phyloP scores from a whole-genome alignment of 2,329 filamentous ascomycete genomes.

The Setomelanomma holmii region DNA sequence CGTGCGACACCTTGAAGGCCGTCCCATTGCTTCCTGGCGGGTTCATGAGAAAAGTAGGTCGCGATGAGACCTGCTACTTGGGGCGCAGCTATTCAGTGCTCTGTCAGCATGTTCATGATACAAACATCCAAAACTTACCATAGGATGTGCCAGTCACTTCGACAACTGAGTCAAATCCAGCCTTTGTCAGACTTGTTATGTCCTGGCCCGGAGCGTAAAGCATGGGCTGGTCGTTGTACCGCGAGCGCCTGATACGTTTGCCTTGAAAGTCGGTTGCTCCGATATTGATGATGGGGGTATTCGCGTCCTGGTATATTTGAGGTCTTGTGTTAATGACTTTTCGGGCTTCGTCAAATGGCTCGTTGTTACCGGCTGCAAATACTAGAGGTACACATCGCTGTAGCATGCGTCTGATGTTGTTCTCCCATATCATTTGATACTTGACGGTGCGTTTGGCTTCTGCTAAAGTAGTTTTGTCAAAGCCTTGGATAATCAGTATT shows the following conservation, averaged over 20 bases:
- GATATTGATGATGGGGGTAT: not conserved
- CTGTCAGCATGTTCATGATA: not conserved
- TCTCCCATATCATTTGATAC: not conserved
- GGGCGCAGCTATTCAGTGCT: conserved; percentile 5
- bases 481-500: not conserved
- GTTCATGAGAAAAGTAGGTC: conserved; percentile 11
- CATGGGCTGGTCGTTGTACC: not conserved
- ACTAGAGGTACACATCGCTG: not conserved
- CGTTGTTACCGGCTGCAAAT: not conserved
- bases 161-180: not conserved
- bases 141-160: not conserved
- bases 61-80: conserved; percentile 15
- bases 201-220: not conserved
- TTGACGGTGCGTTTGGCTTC: not conserved
- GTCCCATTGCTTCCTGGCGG: conserved; percentile 3
- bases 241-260: not conserved
- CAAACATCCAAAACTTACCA: too few species aligned
- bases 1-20: conserved; percentile 1
- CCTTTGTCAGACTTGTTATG: not conserved
- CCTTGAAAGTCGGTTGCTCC: not conserved
- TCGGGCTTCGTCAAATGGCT: not conserved
- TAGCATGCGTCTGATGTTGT: not conserved
- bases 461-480: not conserved
- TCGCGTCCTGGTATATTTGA: not conserved
- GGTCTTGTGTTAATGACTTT: not conserved